Conservation (phyloP, 2,329 filamentous ascomycete genomes). For the Phialemoniopsis sp. region DNA sequence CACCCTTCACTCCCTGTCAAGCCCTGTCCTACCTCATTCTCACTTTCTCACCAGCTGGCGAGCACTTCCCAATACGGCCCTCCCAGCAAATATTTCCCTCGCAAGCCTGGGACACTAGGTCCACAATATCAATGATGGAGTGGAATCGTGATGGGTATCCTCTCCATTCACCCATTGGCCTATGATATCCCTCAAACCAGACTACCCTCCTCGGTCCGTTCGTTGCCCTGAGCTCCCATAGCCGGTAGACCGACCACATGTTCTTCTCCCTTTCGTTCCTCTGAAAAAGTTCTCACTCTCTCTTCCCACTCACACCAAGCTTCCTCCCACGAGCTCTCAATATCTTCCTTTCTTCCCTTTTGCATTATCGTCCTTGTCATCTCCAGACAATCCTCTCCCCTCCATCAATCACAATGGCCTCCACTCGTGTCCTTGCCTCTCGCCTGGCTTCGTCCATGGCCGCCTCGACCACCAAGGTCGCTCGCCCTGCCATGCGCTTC, state of each 20-base stretch:
- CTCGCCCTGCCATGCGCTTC: slow-evolving; percentile 69
- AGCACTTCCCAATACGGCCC: no score
- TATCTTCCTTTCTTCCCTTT: slow-evolving; percentile 35
- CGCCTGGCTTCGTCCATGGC: slow-evolving; percentile 75
- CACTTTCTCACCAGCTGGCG: no score
- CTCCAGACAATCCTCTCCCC: slow-evolving; percentile 32
- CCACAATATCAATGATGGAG: not conserved
- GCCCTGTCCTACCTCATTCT: no score
- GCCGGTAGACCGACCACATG: no score
- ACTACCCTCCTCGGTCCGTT: slow-evolving; percentile 11
- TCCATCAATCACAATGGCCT: slow-evolving; percentile 71
- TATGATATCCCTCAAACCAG: slow-evolving; percentile 1
- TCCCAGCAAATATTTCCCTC: no score
- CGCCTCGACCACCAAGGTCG: slow-evolving; percentile 70
- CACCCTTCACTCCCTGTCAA: no score
- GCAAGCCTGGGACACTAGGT: no score
- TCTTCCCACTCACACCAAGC: slow-evolving; percentile 14
- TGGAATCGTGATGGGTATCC: not conserved
- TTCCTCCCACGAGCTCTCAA: slow-evolving; percentile 25
- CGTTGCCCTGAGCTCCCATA: not conserved
- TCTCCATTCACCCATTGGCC: slow-evolving; percentile 2
- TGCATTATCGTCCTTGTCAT: slow-evolving; percentile 25
- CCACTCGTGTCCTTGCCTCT: slow-evolving; percentile 72
- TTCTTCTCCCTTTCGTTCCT: slow-evolving; percentile 7
- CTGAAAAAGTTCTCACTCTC: slow-evolving; percentile 6